Evolutionary conservation across 139 green algal species (phyloP).

Genomic region (Diplosphaera chodatii): DNA sequence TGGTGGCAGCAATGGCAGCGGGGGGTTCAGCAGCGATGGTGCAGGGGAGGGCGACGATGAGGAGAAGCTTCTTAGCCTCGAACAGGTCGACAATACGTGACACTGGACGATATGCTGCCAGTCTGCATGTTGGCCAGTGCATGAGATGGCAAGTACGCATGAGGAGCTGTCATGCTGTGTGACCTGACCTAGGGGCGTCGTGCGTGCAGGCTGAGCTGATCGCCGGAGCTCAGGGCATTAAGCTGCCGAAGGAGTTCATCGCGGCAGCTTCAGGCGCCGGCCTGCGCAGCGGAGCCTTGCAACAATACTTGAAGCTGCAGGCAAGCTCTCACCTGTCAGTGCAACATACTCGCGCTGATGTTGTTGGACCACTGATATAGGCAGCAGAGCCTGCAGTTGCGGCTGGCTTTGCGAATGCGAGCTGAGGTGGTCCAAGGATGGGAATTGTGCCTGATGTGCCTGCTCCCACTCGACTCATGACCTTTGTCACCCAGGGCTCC

Average conservation of each 20-base stretch:
- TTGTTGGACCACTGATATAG: no score
- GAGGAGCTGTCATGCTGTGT: no score
- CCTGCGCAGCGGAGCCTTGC: conserved; percentile 29
- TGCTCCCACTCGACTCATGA: background rate
- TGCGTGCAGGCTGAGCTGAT: conserved; percentile 39
- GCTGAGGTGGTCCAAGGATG: no score
- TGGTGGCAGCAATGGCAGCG: conserved; percentile 19
- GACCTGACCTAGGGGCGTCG: no score
- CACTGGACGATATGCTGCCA: no score
- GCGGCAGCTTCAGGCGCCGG: conserved; percentile 30
- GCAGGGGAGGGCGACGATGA: conserved; percentile 27
- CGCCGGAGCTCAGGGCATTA: conserved; percentile 37
- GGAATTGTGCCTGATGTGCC: no score
- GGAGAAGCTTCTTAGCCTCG: conserved; percentile 34
- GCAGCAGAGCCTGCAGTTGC: no score
- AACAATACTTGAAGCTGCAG: conserved; percentile 28
- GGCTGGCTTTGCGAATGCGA: no score
- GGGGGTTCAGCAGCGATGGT: conserved; percentile 17
- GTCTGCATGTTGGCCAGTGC: no score
- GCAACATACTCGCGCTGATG: no score
- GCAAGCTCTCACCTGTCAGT: background rate
- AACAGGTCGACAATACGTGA: no score
- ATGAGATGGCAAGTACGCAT: no score
- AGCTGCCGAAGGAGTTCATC: conserved; percentile 50
- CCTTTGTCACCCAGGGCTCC: conserved; percentile 14